phyloP scores from a whole-genome alignment of 2,329 filamentous ascomycete genomes.

The Phialemonium atrogriseum region DNA sequence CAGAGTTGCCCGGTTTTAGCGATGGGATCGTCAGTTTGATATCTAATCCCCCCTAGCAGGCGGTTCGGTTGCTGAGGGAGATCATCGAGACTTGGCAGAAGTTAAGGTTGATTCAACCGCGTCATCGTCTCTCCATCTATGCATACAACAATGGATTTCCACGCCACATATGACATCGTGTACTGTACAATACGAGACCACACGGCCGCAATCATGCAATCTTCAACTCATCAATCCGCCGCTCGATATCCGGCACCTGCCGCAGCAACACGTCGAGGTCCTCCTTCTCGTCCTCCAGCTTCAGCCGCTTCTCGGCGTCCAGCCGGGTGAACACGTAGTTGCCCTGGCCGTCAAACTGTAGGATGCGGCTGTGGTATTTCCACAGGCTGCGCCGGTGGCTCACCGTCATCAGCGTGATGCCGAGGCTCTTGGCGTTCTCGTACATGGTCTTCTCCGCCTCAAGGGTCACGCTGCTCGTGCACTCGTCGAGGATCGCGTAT shows the following conservation, averaged over 20 bases:
- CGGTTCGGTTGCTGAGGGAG: too few relatives aligned
- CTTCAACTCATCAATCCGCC: conserved; percentile 72
- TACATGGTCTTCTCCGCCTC: conserved; percentile 97
- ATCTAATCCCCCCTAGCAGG: too few relatives aligned
- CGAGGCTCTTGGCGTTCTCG: conserved; percentile 83
- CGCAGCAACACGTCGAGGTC: conserved; percentile 80
- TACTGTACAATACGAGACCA: too few relatives aligned
- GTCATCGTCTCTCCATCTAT: too few relatives aligned
- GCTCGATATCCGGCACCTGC: conserved; percentile 81
- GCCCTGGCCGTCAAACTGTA: conserved; percentile 95
- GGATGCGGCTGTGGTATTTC: conserved; percentile 90
- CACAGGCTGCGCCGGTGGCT: conserved; percentile 85
- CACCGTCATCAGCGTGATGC: conserved; percentile 95
- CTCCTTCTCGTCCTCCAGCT: conserved; percentile 92
- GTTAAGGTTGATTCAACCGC: too few relatives aligned
- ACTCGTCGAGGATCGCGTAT: conserved; percentile 96
- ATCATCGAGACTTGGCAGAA: too few relatives aligned
- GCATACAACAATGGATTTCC: too few relatives aligned
- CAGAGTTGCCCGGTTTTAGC: too few relatives aligned
- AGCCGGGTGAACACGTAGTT: conserved; percentile 82
- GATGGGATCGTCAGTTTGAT: too few relatives aligned
- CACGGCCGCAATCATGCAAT: too few relatives aligned
- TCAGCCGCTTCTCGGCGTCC: conserved; percentile 77
- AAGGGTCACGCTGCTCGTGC: conserved; percentile 88
- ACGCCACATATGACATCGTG: too few relatives aligned